Percentiles rank a stretch among this genome's conserved stretches.
Conservation (phyloP, 257 asterid genomes). For the Gentiana straminea region DNA sequence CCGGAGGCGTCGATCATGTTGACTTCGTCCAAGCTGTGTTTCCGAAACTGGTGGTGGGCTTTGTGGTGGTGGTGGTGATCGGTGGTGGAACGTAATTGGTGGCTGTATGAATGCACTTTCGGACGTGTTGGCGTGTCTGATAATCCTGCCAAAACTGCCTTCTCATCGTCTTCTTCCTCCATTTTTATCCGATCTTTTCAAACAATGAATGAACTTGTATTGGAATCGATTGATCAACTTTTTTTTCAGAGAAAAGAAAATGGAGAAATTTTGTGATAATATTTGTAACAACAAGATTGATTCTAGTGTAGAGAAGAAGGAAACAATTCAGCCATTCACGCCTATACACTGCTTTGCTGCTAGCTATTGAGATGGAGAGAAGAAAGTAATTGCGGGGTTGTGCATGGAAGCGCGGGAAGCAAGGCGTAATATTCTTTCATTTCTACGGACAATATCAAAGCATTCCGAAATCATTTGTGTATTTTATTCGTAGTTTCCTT, state of each 20-base stretch:
- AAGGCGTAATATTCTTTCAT: conserved; percentile 4
- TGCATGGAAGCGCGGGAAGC: conserved; percentile 14
- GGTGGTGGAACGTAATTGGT: conserved; percentile 32
- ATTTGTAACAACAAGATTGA: neutral
- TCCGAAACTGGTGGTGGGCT: conserved; percentile 18
- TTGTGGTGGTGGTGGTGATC: conserved; percentile 27
- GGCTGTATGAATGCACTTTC: conserved; percentile 36
- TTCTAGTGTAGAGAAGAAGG: neutral
- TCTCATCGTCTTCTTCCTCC: conserved; percentile 30
- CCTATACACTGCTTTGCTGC: neutral
- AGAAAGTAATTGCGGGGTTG: neutral
- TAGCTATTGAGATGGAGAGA: neutral
- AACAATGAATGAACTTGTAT: neutral
- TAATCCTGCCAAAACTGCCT: conserved; percentile 20
- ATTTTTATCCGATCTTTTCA: neutral
- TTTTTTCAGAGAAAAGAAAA: neutral
- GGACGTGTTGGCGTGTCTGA: conserved; percentile 14
- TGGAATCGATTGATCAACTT: too few relatives aligned
- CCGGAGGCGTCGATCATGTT: conserved; percentile 8
- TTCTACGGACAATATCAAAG: too few relatives aligned
- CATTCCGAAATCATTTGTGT: too few relatives aligned
- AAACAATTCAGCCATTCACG: neutral
- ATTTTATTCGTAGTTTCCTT: too few relatives aligned
- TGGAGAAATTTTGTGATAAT: neutral
- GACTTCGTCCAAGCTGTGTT: conserved; percentile 34